Percentiles rank a stretch among this genome's conserved stretches.
These are phyloP conservation scores for Boletus rufocinnamomeus DNA, from an alignment of 768 basidiomycete species.

Conservation along the genomic window DNA sequence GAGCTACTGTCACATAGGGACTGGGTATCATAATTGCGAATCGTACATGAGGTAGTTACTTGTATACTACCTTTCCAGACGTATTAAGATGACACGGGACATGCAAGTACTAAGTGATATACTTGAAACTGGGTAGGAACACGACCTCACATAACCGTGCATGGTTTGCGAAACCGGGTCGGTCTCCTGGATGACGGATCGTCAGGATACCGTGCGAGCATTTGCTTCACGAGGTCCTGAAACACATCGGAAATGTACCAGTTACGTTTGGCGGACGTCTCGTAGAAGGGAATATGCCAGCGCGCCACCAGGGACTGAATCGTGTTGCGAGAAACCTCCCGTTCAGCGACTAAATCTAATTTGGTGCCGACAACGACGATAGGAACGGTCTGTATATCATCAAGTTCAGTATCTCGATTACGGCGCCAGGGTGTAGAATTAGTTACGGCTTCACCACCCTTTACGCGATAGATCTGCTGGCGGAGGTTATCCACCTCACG, in stretches of 20 bases:
- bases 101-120: constrained; percentile 10
- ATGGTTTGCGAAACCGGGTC: constrained; percentile 30
- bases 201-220: constrained; percentile 65
- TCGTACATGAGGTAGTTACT: constrained; percentile 14
- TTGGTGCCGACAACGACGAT: constrained; percentile 89
- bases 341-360: constrained; percentile 75
- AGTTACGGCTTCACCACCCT: constrained; percentile 65
- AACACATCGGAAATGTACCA: constrained; percentile 82
- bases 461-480: constrained; percentile 79
- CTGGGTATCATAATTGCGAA: constrained; percentile 12
- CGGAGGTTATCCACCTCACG: constrained; percentile 79
- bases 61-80: constrained; percentile 8
- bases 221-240: constrained; percentile 72
- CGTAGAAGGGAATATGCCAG: constrained; percentile 79
- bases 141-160: constrained; percentile 41
- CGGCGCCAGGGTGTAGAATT: neutral
- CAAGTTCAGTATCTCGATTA: constrained; percentile 5
- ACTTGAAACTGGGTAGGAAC: constrained; percentile 5
- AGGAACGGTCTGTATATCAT: constrained; percentile 54
- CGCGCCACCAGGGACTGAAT: constrained; percentile 64
- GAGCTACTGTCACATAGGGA: neutral
- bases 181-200: constrained; percentile 38
- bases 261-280: constrained; percentile 85
- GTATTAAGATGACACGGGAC: neutral
- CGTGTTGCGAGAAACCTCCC: constrained; percentile 67